Evolutionary conservation across 2,329 filamentous ascomycete genomes (phyloP).

Genomic region (Fusarium stilboides): DNA sequence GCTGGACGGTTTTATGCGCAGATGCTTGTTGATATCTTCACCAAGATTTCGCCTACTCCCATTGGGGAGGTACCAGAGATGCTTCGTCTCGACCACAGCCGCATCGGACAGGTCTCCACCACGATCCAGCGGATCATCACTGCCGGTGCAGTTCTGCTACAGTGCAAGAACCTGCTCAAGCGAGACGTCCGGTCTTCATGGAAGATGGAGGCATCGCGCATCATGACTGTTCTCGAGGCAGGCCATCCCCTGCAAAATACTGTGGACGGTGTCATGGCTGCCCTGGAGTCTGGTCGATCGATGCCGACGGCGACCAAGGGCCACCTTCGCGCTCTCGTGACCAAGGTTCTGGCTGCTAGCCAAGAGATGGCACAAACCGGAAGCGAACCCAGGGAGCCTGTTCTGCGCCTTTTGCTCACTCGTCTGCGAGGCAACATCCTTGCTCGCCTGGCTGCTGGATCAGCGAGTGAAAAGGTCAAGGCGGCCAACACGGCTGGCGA

Average conservation of each 20-base stretch:
- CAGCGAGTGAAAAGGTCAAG: constrained; percentile 78
- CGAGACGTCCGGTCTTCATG: constrained; percentile 83
- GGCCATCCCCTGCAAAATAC: constrained; percentile 66
- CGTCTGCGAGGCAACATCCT: constrained; percentile 78
- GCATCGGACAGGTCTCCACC: constrained; percentile 64
- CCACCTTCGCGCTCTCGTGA: constrained; percentile 71
- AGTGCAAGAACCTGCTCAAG: constrained; percentile 87
- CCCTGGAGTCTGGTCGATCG: constrained; percentile 73
- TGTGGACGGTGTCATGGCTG: constrained; percentile 74
- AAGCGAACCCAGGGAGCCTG: constrained; percentile 66
- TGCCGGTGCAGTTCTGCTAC: constrained; percentile 80
- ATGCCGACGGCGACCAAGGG: constrained; percentile 75
- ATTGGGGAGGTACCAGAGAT: constrained; percentile 78
- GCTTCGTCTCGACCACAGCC: constrained; percentile 76
- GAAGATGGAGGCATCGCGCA: constrained; percentile 81
- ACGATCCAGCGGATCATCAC: constrained; percentile 74
- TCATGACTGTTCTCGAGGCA: constrained; percentile 77
- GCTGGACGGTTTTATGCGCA: constrained; percentile 82
- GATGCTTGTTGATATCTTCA: constrained; percentile 81
- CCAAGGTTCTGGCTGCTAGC: constrained; percentile 68
- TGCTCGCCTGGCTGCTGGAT: constrained; percentile 74
- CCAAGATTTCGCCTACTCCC: constrained; percentile 72
- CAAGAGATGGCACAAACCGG: constrained; percentile 61
- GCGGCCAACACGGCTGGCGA: constrained; percentile 79
- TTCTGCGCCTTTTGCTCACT: constrained; percentile 77